Percentiles rank a stretch among this genome's conserved stretches.
These are phyloP conservation scores for Clohesyomyces aquaticus DNA, from an alignment of 495 filamentous ascomycete genomes.

Conservation along the genomic window DNA sequence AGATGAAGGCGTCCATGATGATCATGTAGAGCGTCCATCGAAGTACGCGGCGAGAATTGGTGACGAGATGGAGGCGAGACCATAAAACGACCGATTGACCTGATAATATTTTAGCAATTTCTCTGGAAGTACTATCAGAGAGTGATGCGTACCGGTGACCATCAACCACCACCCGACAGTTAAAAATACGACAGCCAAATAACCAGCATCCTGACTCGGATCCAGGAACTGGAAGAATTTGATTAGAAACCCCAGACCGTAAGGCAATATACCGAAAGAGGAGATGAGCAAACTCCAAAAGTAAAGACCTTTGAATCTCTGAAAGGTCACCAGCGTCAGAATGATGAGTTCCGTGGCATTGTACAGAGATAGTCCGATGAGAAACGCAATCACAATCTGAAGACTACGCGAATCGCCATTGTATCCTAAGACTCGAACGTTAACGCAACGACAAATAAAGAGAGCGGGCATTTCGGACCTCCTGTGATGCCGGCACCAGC, in stretches of 20 bases:
- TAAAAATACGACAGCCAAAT: slow-evolving; percentile 52
- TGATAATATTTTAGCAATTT: not conserved
- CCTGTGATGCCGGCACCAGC: slow-evolving; percentile 27
- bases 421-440: slow-evolving; percentile 20
- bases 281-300: slow-evolving; percentile 52
- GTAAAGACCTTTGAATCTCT: slow-evolving; percentile 47
- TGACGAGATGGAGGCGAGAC: slow-evolving; percentile 67
- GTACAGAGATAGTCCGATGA: slow-evolving; percentile 50
- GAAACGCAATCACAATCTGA: slow-evolving; percentile 35
- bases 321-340: slow-evolving; percentile 51
- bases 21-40: slow-evolving; percentile 63
- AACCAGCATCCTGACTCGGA: slow-evolving; percentile 43
- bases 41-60: slow-evolving; percentile 55
- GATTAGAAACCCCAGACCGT: slow-evolving; percentile 64
- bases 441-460: no score
- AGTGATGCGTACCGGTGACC: slow-evolving; percentile 56
- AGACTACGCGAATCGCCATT: slow-evolving; percentile 22
- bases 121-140: not conserved
- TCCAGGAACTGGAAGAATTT: slow-evolving; percentile 57
- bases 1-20: slow-evolving; percentile 56
- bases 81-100: slow-evolving; percentile 66
- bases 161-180: slow-evolving; percentile 65
- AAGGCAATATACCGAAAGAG: slow-evolving; percentile 59
- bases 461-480: slow-evolving; percentile 1
- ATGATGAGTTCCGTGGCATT: slow-evolving; percentile 52